A percentile compares a stretch with the other conserved stretches of the same genome.
These are phyloP conservation scores for Solanum bulbocastanum DNA, from an alignment of 257 asterid genomes.

Conservation along the genomic window DNA sequence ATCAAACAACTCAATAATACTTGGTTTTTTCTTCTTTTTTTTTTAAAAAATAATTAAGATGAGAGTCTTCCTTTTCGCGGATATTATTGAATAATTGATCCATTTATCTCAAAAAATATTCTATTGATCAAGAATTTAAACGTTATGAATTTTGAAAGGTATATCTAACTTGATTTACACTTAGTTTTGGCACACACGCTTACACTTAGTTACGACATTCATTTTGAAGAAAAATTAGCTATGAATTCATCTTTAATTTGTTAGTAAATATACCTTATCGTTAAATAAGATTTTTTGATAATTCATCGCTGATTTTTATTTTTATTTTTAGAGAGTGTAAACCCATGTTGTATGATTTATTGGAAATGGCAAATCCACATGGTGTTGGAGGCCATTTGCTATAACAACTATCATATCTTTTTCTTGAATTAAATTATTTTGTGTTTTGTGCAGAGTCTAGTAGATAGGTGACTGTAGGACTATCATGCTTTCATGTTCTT, in stretches of 20 bases:
- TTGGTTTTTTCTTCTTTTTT: background rate
- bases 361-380: slow-evolving; percentile 31
- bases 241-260: background rate
- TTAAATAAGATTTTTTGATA: background rate
- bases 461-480: slow-evolving; percentile 12
- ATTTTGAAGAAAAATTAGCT: background rate
- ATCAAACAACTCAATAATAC: background rate
- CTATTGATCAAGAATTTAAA: background rate
- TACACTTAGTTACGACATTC: background rate
- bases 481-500: slow-evolving; percentile 41
- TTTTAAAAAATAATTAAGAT: no score
- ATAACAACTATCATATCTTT: slow-evolving; percentile 17
- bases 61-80: background rate
- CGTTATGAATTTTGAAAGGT: background rate
- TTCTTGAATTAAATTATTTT: slow-evolving; percentile 25
- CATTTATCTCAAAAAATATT: background rate
- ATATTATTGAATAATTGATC: background rate
- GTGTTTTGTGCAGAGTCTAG: slow-evolving; percentile 27
- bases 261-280: background rate
- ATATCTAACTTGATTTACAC: background rate
- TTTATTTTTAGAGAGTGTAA: background rate
- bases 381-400: slow-evolving; percentile 39
- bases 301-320: no score
- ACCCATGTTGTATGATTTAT: background rate
- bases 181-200: background rate